Evolutionary conservation across 164 flowering plant genomes (phyloP).

Genomic region (Cinnamomum chago): DNA sequence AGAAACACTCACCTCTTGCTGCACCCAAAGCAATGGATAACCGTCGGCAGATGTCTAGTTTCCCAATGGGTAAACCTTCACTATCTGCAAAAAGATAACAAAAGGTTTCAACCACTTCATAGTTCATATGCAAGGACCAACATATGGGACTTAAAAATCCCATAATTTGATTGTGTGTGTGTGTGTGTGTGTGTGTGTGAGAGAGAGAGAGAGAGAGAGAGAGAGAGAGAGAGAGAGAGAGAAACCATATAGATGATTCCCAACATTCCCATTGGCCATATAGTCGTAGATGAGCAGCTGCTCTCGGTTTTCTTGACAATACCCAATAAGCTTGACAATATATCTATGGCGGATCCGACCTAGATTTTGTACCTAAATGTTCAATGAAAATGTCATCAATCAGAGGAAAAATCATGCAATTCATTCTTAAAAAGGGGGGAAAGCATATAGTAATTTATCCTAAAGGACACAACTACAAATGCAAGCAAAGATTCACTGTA

Average conservation of each 20-base stretch:
- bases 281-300: slow-evolving; percentile 41
- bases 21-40: slow-evolving; percentile 42
- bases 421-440: too few species aligned
- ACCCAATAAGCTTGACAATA: slow-evolving; percentile 45
- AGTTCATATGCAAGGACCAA: too few species aligned
- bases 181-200: background rate
- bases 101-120: background rate
- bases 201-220: slow-evolving; percentile 7
- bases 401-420: background rate
- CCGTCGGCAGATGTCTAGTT: slow-evolving; percentile 34
- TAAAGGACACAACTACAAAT: background rate
- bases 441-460: background rate
- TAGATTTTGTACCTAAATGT: slow-evolving; percentile 29
- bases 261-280: slow-evolving; percentile 41
- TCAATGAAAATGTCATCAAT: background rate
- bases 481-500: background rate
- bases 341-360: slow-evolving; percentile 32
- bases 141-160: background rate
- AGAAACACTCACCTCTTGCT: slow-evolving; percentile 34
- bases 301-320: slow-evolving; percentile 30
- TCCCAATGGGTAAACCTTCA: slow-evolving; percentile 42
- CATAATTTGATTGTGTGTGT: background rate
- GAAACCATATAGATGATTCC: slow-evolving; percentile 40
- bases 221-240: slow-evolving; percentile 21
- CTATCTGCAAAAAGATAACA: slow-evolving; percentile 22